Evolutionary conservation across 1,139 yeast genomes (phyloP).

Genomic region (Suhomyces wounanorum): DNA sequence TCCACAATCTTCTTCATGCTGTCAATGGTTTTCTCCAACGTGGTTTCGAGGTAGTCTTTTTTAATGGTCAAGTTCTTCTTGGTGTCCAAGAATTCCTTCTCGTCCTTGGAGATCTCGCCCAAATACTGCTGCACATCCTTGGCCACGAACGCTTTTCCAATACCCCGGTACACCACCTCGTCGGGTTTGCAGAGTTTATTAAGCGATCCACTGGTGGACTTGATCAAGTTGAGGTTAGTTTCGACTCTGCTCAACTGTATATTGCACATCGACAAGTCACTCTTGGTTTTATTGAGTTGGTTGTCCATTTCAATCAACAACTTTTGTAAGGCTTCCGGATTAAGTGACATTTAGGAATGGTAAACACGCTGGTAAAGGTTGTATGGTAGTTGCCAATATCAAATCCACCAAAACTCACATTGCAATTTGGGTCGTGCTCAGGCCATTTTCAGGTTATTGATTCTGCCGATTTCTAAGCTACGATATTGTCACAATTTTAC

Average conservation of each 20-base stretch:
- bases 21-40: slow-evolving; percentile 71
- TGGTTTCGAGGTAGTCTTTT: slow-evolving; percentile 70
- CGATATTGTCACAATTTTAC: neutral
- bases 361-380: neutral
- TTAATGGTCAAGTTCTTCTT: slow-evolving; percentile 65
- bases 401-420: neutral
- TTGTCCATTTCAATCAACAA: slow-evolving; percentile 63
- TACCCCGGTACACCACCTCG: slow-evolving; percentile 76
- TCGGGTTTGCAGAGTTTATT: slow-evolving; percentile 35
- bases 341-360: slow-evolving; percentile 31
- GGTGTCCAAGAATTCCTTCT: slow-evolving; percentile 56
- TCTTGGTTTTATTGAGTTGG: slow-evolving; percentile 58
- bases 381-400: neutral
- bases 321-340: slow-evolving; percentile 55
- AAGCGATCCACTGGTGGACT: slow-evolving; percentile 58
- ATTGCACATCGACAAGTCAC: slow-evolving; percentile 65
- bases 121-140: slow-evolving; percentile 49
- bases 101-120: slow-evolving; percentile 51
- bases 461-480: neutral
- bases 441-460: neutral
- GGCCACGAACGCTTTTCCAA: slow-evolving; percentile 72
- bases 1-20: slow-evolving; percentile 56
- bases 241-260: slow-evolving; percentile 58
- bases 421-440: neutral
- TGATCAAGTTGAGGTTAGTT: slow-evolving; percentile 59